These are phyloP conservation scores for Solanum habrochaites DNA, from an alignment of 257 asterid genomes.

Conservation along the genomic window DNA sequence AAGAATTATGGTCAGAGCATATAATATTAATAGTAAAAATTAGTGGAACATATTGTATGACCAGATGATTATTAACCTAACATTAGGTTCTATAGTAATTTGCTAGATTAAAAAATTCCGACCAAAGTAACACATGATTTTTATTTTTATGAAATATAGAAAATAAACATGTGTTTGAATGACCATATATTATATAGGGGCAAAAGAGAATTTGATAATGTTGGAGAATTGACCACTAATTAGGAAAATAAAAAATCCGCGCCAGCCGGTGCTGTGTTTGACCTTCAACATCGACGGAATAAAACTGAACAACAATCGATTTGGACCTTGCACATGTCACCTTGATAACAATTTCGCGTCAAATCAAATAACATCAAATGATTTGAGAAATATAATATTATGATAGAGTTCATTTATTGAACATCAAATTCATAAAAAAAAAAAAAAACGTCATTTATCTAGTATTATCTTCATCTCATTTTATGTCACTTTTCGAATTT, in stretches of 20 bases:
- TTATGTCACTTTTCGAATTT: no score
- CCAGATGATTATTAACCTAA: not conserved
- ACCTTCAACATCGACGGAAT: not conserved
- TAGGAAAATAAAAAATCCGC: not conserved
- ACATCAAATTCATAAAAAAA: not conserved
- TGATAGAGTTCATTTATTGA: not conserved
- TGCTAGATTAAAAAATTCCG: not conserved
- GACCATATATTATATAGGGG: not conserved
- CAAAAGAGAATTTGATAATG: not conserved
- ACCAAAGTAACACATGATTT: not conserved
- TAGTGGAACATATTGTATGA: not conserved
- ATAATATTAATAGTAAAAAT: not conserved
- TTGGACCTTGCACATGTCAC: not conserved
- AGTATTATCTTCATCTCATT: not conserved
- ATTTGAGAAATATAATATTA: no score
- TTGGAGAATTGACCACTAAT: not conserved
- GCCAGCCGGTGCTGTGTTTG: not conserved
- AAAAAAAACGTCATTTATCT: accelerated
- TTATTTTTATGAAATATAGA: not conserved
- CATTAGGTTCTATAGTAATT: not conserved
- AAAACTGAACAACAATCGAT: not conserved
- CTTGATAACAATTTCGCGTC: not conserved
- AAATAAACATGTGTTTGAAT: not conserved
- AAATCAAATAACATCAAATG: no score
- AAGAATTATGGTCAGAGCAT: not conserved